phyloP scores from a whole-genome alignment of 768 basidiomycete genomes.

The Boletus vermiculosoides region DNA sequence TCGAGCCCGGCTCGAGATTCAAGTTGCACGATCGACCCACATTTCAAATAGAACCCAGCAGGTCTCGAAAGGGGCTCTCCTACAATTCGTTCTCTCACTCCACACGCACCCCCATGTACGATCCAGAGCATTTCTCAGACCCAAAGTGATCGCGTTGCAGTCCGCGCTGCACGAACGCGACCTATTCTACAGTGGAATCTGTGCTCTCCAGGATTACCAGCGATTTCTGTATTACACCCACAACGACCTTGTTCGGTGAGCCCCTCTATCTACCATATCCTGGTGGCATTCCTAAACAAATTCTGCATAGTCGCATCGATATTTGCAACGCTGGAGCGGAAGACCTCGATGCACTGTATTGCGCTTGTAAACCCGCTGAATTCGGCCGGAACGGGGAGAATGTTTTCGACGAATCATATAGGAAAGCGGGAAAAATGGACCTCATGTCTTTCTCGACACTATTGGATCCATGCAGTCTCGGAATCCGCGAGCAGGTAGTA shows the following conservation, averaged over 20 bases:
- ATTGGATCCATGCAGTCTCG: no score
- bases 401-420: no score
- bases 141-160: neutral
- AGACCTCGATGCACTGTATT: neutral
- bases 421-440: no score
- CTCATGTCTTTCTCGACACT: no score
- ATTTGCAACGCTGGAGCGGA: neutral
- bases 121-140: neutral
- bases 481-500: no score
- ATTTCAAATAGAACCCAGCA: no score
- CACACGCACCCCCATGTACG: neutral
- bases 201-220: neutral
- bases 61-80: neutral
- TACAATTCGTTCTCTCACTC: neutral
- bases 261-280: no score
- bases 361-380: constrained; percentile 6
- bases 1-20: no score
- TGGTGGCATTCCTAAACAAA: neutral
- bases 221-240: neutral
- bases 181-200: neutral
- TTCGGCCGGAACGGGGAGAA: neutral
- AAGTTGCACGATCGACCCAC: no score
- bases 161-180: neutral
- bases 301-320: neutral
- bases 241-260: neutral